Evolutionary conservation across 495 filamentous ascomycete genomes (phyloP).

Genomic region (Penicillium antarcticum): DNA sequence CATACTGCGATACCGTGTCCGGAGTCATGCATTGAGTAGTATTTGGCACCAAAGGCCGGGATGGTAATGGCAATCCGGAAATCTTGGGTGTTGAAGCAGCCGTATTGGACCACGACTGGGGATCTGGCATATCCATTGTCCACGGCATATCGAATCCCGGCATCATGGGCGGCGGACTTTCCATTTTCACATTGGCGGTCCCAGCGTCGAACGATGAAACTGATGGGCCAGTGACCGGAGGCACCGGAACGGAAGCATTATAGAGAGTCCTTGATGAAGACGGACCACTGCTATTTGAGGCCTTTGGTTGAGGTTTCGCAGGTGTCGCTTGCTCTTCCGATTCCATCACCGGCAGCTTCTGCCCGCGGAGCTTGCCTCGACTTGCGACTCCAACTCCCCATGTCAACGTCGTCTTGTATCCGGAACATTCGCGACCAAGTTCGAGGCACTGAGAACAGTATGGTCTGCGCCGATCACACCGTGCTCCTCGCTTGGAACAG

Average conservation of each 20-base stretch:
- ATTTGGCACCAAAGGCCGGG: slow-evolving; percentile 11
- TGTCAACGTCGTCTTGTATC: slow-evolving; percentile 95
- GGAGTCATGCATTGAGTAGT: slow-evolving; percentile 14
- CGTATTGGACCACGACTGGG: slow-evolving; percentile 21
- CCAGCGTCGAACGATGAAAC: slow-evolving; percentile 1
- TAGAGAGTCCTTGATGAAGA: slow-evolving; percentile 8
- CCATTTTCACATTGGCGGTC: neutral
- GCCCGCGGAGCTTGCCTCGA: slow-evolving; percentile 87
- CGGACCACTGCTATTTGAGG: slow-evolving; percentile 11
- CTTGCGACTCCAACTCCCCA: slow-evolving; percentile 98
- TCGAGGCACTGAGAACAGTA: slow-evolving; percentile 96
- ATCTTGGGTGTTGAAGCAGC: slow-evolving; percentile 19
- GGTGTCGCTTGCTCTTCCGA: slow-evolving; percentile 16
- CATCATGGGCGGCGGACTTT: slow-evolving; percentile 3
- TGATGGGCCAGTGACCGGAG: slow-evolving; percentile 1
- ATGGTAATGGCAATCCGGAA: slow-evolving; percentile 22
- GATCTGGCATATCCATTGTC: slow-evolving; percentile 30
- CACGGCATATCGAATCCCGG: slow-evolving; percentile 21
- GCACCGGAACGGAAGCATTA: slow-evolving; percentile 12
- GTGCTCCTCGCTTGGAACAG: slow-evolving; percentile 74
- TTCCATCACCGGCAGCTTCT: slow-evolving; percentile 73
- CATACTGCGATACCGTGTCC: slow-evolving; percentile 15
- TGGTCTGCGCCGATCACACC: slow-evolving; percentile 88
- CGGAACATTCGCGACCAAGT: slow-evolving; percentile 86
- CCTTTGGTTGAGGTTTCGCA: slow-evolving; percentile 12